Evolutionary conservation across 257 asterid genomes (phyloP).

Genomic region (Cordia subcordata): DNA sequence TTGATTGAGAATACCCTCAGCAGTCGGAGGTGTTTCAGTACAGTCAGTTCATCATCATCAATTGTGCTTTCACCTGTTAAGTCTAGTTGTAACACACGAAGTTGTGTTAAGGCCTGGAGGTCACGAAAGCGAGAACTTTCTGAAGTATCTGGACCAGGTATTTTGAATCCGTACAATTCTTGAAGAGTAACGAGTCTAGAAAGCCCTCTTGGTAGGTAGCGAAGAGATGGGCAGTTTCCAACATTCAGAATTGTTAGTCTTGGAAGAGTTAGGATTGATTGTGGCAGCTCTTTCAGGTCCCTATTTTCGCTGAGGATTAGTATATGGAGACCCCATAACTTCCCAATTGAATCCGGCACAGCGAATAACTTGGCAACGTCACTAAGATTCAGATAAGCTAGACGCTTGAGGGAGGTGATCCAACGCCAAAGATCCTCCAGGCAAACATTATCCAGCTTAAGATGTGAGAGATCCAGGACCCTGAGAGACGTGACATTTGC

Average conservation of each 20-base stretch:
- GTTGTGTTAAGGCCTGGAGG: slow-evolving; percentile 11
- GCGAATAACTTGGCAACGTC: slow-evolving; percentile 9
- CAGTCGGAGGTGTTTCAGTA: slow-evolving; percentile 11
- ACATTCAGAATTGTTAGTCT: slow-evolving; percentile 20
- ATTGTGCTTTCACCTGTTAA: slow-evolving; percentile 19
- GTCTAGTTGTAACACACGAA: slow-evolving; percentile 24
- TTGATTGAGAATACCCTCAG: slow-evolving; percentile 21
- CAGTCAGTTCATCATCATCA: slow-evolving; percentile 11
- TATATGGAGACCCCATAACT: slow-evolving; percentile 23
- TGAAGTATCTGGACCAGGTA: slow-evolving; percentile 1
- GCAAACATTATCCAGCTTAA: slow-evolving; percentile 8
- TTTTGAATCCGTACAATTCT: slow-evolving; percentile 27
- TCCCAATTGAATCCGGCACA: slow-evolving; percentile 16
- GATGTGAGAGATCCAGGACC: slow-evolving; percentile 27
- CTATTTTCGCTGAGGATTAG: slow-evolving; percentile 23
- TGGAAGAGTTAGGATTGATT: slow-evolving; percentile 17
- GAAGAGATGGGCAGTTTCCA: slow-evolving; percentile 19
- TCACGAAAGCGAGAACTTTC: slow-evolving; percentile 18
- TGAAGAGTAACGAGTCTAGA: slow-evolving; percentile 14
- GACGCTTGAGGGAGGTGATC: slow-evolving; percentile 26
- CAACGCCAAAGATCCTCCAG: slow-evolving; percentile 23
- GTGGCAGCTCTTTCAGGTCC: slow-evolving; percentile 13
- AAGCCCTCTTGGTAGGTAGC: slow-evolving; percentile 17
- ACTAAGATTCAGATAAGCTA: slow-evolving; percentile 23
- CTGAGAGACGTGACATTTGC: slow-evolving; percentile 26